Evolutionary conservation across 2,329 filamentous ascomycete genomes (phyloP), one percentile per base, ranked within the genome.

Genomic region (Aspergillus fructus): DNA sequence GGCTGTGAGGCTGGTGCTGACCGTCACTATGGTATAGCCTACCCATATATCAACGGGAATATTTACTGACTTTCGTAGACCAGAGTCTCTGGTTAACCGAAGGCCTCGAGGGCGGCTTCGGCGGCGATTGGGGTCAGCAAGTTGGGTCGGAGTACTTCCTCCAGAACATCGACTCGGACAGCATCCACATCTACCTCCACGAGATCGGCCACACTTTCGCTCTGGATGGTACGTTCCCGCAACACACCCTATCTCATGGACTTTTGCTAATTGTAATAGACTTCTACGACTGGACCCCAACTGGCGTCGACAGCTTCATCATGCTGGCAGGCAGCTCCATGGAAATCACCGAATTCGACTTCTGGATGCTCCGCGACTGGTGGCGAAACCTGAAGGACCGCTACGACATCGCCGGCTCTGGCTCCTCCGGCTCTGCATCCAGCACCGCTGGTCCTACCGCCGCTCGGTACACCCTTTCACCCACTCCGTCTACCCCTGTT

Each of bases 11-110:
- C 34, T 1, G 61, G 61, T 1, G 54, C 39, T 4, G 56, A 57
- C 11, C 59, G 59, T 39, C 61, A 62, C 40, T 61, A 62, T 13
- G 61, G 60, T 61, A 46, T 15, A 34, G 2, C 3, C 19, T 19
- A 11, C 6, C 8, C 9, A 5, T 9, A 2, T 1, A 13, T 11
- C 19, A 23, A 15, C 4, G n/a, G n/a, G 0, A 8, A 3, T 12
- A n/a, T 9, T 30, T 9, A 42, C 54, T 56, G 8, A 56, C 41
- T 11, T 3, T 34, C 5, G 1, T 7, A 62, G 60, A 62, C 37
- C 43, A 62, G 39, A 62, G 61, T 46, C 23, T 62, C n/a, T 62
- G 60, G 60, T 59, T 62, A 27, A 62, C 55, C 2, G 60, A 62
- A 46, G 60, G 56, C 23, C 61, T 62, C 41, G 21, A 59, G 19